These are phyloP conservation scores for Chalciporus sphaerocephalus DNA, from an alignment of 768 basidiomycete genomes.

Conservation along the genomic window DNA sequence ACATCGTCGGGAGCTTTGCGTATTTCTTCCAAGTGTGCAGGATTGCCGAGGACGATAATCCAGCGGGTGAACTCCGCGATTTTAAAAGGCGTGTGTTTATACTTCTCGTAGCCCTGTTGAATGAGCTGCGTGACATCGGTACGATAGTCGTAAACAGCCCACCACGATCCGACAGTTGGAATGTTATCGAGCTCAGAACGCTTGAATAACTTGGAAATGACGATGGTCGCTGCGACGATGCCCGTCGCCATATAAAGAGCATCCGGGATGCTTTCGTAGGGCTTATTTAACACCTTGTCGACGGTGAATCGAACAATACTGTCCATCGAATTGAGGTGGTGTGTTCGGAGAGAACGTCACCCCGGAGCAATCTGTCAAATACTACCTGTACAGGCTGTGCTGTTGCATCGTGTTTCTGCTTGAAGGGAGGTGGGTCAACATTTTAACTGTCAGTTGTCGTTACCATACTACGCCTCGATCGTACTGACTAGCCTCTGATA, in stretches of 20 bases:
- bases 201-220: conserved; percentile 5
- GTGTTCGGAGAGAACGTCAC: too few relatives aligned
- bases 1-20: conserved; percentile 37
- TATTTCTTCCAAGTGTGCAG: conserved; percentile 37
- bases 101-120: conserved; percentile 33
- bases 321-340: too few relatives aligned
- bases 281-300: too few relatives aligned
- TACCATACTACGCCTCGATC: too few relatives aligned
- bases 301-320: too few relatives aligned
- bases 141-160: conserved; percentile 18
- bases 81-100: conserved; percentile 30
- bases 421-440: too few relatives aligned
- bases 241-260: conserved; percentile 4
- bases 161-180: conserved; percentile 31
- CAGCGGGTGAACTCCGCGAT: conserved; percentile 31
- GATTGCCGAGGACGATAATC: conserved; percentile 36
- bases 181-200: conserved; percentile 25
- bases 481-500: too few relatives aligned
- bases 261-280: not conserved
- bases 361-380: too few relatives aligned
- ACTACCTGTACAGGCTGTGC: too few relatives aligned
- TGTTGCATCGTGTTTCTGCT: too few relatives aligned
- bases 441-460: too few relatives aligned
- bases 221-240: conserved; percentile 1
- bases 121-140: conserved; percentile 21